Conservation (phyloP, 2,329 filamentous ascomycete genomes). For the Pseudocercospora eumusae region DNA sequence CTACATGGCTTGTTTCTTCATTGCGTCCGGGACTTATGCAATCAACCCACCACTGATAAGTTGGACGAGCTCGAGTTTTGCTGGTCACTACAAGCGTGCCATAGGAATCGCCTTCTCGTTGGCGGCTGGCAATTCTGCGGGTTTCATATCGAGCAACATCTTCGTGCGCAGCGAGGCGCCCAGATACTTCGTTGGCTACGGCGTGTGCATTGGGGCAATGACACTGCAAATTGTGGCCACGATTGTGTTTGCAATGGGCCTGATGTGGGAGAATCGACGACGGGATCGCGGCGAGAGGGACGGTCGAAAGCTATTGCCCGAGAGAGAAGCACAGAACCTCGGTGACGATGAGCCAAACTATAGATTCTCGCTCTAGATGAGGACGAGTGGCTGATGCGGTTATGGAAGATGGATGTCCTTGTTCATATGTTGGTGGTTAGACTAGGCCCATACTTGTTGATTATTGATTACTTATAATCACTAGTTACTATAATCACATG, state of each 20-base stretch:
- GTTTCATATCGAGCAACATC: not conserved
- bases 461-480: too few species aligned
- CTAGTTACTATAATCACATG: too few species aligned
- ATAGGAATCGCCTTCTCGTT: not conserved
- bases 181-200: not conserved
- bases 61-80: not conserved
- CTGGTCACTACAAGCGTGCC: not conserved
- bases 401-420: too few species aligned
- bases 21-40: not conserved
- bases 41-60: not conserved
- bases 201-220: not conserved
- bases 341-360: not conserved
- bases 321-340: not conserved
- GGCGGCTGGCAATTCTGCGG: not conserved
- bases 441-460: too few species aligned
- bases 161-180: not conserved
- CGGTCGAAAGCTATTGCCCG: not conserved
- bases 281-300: not conserved
- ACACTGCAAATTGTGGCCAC: not conserved
- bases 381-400: not conserved
- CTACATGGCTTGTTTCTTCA: not conserved
- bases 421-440: too few species aligned
- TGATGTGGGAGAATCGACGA: not conserved
- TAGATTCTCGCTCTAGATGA: not conserved
- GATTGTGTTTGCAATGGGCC: not conserved